phyloP scores from a whole-genome alignment of 2,329 filamentous ascomycete genomes.

The Colletotrichum paranaense region DNA sequence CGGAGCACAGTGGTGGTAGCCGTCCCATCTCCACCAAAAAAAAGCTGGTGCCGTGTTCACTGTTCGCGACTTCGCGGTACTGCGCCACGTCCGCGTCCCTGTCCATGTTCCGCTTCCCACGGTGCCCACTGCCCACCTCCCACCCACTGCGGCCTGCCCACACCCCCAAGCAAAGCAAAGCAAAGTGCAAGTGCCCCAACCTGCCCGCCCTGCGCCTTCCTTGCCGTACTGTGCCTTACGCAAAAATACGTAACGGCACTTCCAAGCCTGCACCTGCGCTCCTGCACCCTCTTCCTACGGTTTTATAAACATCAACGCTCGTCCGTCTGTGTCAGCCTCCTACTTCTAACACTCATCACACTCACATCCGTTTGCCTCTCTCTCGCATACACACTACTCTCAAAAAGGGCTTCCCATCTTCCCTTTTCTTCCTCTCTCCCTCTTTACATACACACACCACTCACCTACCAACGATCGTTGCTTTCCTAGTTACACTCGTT shows the following conservation, averaged over 20 bases:
- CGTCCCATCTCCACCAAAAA: conserved; percentile 33
- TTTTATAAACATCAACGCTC: conserved; percentile 35
- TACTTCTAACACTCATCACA: conserved; percentile 18
- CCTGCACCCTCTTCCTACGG: conserved; percentile 3
- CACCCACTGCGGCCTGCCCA: no score
- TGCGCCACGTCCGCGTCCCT: conserved; percentile 33
- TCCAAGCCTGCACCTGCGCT: not conserved
- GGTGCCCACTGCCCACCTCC: no score
- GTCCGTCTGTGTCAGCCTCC: conserved; percentile 22
- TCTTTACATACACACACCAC: not conserved
- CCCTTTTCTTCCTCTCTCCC: conserved; percentile 15
- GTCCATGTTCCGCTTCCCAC: conserved; percentile 23
- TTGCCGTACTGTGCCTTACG: conserved; percentile 11
- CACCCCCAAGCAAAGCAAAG: no score
- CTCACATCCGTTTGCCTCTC: conserved; percentile 11
- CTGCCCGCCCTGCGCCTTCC: conserved; percentile 29
- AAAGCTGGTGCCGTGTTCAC: conserved; percentile 1
- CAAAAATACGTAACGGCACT: conserved; percentile 18
- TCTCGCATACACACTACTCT: not conserved
- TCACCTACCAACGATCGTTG: conserved; percentile 7
- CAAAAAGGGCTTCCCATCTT: conserved; percentile 4
- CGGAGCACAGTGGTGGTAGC: conserved; percentile 17
- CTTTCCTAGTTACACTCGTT: conserved; percentile 24
- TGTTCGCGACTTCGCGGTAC: conserved; percentile 7
- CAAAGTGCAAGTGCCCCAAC: not conserved